These are phyloP conservation scores for Sisymbrium altissimum DNA, from an alignment of 345 rosid species.

Conservation along the genomic window DNA sequence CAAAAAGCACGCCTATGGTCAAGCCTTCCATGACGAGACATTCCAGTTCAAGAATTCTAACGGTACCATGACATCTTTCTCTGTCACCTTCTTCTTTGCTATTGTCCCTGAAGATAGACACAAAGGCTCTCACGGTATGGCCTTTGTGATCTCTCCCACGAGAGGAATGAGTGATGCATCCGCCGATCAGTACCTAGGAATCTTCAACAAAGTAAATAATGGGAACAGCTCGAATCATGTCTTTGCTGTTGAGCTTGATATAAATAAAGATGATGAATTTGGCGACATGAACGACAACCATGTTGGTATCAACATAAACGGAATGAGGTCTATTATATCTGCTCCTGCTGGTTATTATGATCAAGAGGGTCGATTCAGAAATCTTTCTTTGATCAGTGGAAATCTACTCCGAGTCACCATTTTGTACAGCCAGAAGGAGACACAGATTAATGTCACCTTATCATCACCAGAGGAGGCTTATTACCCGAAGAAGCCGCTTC, in stretches of 20 bases:
- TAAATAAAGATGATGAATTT: conserved; percentile 23
- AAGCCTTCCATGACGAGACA: conserved; percentile 54
- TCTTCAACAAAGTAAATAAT: not conserved
- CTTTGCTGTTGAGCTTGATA: conserved; percentile 21
- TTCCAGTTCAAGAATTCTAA: conserved; percentile 43
- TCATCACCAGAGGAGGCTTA: conserved; percentile 16
- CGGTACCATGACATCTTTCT: conserved; percentile 55
- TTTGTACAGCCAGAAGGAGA: conserved; percentile 36
- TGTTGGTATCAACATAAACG: conserved; percentile 56
- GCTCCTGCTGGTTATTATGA: conserved; percentile 41
- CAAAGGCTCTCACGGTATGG: conserved; percentile 81
- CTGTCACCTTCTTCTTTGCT: conserved; percentile 68
- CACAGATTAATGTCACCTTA: conserved; percentile 40
- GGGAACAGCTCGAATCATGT: not conserved
- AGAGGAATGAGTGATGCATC: conserved; percentile 22
- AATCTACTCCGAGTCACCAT: conserved; percentile 45
- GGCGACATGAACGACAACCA: conserved; percentile 38
- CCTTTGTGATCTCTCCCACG: conserved; percentile 38
- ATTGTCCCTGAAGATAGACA: conserved; percentile 44
- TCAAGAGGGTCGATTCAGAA: conserved; percentile 12
- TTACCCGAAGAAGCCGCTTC: conserved; percentile 40
- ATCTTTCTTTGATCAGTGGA: conserved; percentile 38
- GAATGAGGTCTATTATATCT: conserved; percentile 35
- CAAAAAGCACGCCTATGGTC: conserved; percentile 51
- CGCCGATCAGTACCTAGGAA: conserved; percentile 11